These are phyloP conservation scores for Apostasia ramifera DNA, from an alignment of 106 monocot genomes.

Conservation along the genomic window DNA sequence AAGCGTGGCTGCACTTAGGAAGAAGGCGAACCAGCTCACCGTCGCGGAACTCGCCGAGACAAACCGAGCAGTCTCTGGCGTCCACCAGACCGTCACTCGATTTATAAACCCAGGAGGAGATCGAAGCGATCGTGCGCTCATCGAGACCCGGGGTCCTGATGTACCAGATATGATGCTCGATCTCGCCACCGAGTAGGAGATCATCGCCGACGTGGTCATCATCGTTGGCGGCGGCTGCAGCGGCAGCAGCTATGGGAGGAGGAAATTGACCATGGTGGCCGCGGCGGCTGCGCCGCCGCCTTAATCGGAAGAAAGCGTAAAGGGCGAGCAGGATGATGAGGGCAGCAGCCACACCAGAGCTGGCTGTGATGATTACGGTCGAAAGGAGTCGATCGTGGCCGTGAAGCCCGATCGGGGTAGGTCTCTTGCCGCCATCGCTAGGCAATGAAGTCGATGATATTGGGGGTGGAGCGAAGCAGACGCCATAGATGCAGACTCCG, in stretches of 20 bases:
- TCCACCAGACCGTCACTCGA: constrained; percentile 34
- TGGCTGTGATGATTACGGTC: constrained; percentile 9
- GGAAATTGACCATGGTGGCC: background rate
- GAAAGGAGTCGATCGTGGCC: background rate
- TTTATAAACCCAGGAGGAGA: constrained; percentile 46
- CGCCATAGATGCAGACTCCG: background rate
- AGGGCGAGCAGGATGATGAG: constrained; percentile 25
- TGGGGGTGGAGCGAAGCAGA: background rate
- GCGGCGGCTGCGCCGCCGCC: constrained; percentile 14
- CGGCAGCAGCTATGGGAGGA: background rate
- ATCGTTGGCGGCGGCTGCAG: constrained; percentile 1
- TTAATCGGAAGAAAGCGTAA: constrained; percentile 12
- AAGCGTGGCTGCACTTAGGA: constrained; percentile 73
- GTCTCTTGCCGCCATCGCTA: background rate
- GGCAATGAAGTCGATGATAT: background rate
- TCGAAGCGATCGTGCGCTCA: constrained; percentile 52
- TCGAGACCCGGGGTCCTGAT: constrained; percentile 82
- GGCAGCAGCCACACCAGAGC: constrained; percentile 21
- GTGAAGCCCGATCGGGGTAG: background rate
- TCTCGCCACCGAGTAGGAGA: constrained; percentile 4
- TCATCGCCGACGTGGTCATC: constrained; percentile 1
- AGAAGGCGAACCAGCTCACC: constrained; percentile 69
- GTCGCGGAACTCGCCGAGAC: constrained; percentile 71
- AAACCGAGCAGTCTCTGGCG: constrained; percentile 60
- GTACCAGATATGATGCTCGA: constrained; percentile 65